Evolutionary conservation across 2,329 filamentous ascomycete genomes (phyloP), one percentile per base, ranked within the genome.

Genomic region (Cercospora beticola): DNA sequence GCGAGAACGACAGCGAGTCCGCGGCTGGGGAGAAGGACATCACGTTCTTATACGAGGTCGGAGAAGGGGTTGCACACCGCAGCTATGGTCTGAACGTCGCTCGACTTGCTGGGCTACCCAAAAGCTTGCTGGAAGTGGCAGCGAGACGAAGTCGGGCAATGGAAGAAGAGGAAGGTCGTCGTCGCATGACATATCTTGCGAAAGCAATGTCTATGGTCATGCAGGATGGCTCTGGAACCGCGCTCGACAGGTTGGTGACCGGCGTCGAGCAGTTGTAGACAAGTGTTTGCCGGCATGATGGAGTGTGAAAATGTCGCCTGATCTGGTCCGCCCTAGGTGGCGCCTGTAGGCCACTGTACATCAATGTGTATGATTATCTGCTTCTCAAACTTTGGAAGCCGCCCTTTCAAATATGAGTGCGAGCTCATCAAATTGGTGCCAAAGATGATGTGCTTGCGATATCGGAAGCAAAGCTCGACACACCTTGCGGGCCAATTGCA

Each of bases 11-110:
- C 16, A 36, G 23, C 6, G 52, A 88, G 30, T 65, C 52, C 6
- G 57, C 62, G 10, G 43, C 30, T 0, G 86, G 83, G 0, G 88
- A 92, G 36, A 88, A 93, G 71, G 90, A 97, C 57, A 90, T 99
- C 54, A 97, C 95, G 0, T 99, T 99, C 76, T 80, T 99, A 60
- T 99, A 99, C 78, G 93, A 97, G 78, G 90, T 97, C 1, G 91
- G 88, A 0, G 92, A 95, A 72, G 95, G 95, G 10, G 92, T 97
- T 10, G 94, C 95, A 8, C 94, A 98, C 83, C 87, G 95, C 5
- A 96, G 92, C 18, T 99, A 99, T 78, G 95, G 96, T 23, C 72
- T 99, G 67, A 98, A 98, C 79, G 95, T 98, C 23, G 95, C 95
- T 14, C 85, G 92, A 57, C 81, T 99, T 64, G 95, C 95, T 2